These are phyloP conservation scores for Globisporangium iwayamae DNA, from an alignment of 352 stramenopile species.

Conservation along the genomic window DNA sequence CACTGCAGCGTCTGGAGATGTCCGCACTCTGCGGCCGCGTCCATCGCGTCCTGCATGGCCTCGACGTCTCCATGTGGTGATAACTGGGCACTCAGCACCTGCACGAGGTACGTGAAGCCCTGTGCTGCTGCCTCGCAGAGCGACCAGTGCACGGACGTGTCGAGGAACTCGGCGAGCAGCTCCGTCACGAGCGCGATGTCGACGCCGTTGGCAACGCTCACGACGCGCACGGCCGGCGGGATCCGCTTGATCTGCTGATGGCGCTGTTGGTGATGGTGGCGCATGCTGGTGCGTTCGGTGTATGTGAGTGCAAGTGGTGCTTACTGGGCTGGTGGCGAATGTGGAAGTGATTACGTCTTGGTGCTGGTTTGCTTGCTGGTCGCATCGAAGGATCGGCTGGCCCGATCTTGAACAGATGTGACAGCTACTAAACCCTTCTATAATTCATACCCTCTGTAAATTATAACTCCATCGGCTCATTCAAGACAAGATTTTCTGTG, in stretches of 20 bases:
- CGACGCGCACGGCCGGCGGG: conserved; percentile 43
- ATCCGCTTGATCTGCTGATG: conserved; percentile 3
- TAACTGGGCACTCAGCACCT: conserved; percentile 32
- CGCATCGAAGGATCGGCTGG: neutral
- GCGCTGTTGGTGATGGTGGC: neutral
- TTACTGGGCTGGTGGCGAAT: neutral
- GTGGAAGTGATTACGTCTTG: neutral
- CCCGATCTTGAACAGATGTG: neutral
- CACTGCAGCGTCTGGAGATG: conserved; percentile 26
- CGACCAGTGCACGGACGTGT: conserved; percentile 42
- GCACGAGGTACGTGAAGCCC: conserved; percentile 43
- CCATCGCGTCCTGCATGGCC: conserved; percentile 22
- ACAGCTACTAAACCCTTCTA: neutral
- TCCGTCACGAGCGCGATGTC: conserved; percentile 41
- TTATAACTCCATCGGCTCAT: no score
- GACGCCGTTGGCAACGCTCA: conserved; percentile 36
- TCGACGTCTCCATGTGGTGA: conserved; percentile 15
- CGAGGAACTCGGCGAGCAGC: conserved; percentile 45
- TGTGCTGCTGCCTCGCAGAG: conserved; percentile 41
- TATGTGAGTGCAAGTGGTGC: neutral
- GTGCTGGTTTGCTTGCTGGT: neutral
- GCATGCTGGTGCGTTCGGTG: neutral
- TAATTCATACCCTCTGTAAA: neutral
- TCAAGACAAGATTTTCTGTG: no score
- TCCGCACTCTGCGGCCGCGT: conserved; percentile 19